A percentile compares a stretch with the other conserved stretches of the same genome.
These are phyloP conservation scores for Eucalyptus victrix DNA, from an alignment of 345 rosid genomes.

Conservation along the genomic window DNA sequence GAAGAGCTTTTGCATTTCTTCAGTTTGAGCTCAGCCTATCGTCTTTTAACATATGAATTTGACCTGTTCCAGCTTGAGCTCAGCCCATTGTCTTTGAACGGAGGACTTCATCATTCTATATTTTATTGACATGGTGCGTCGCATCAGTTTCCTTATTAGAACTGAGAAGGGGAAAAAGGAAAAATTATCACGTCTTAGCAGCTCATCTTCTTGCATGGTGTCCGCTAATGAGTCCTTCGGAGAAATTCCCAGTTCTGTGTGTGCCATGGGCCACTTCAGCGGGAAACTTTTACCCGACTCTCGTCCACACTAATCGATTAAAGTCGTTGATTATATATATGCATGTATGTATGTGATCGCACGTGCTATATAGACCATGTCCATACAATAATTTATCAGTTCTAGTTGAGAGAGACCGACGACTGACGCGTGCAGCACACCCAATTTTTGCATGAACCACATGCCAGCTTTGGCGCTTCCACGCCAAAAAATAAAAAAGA, in stretches of 20 bases:
- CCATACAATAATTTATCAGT: too few relatives aligned
- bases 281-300: too few relatives aligned
- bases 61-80: background rate
- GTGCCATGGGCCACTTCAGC: background rate
- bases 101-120: background rate
- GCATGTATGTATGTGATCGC: accelerated
- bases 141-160: background rate
- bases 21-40: background rate
- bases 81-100: background rate
- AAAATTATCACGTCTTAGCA: background rate
- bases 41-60: background rate
- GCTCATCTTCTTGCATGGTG: background rate
- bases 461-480: too few relatives aligned
- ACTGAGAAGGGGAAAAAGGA: background rate
- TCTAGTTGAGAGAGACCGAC: too few relatives aligned
- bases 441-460: too few relatives aligned
- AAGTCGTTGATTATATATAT: too few relatives aligned
- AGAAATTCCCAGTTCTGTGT: background rate
- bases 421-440: too few relatives aligned
- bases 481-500: too few relatives aligned
- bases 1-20: background rate
- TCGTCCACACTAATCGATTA: too few relatives aligned
- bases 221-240: background rate
- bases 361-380: too few relatives aligned
- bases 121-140: background rate